Percentiles rank a stretch among this genome's conserved stretches.
phyloP scores from a whole-genome alignment of 2,329 filamentous ascomycete genomes.

The Trichophyton verrucosum region DNA sequence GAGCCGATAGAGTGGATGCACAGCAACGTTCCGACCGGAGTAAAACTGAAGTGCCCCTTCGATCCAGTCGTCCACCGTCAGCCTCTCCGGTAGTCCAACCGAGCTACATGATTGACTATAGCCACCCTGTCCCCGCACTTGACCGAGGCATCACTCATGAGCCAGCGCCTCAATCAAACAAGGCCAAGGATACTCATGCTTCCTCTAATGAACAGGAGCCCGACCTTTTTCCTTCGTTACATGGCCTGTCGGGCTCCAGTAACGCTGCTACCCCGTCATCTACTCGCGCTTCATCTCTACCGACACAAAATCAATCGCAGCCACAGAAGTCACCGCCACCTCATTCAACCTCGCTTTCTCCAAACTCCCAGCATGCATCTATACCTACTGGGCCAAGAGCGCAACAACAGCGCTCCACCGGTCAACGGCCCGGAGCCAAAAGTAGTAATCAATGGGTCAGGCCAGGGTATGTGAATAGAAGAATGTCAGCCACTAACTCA shows the following conservation, averaged over 20 bases:
- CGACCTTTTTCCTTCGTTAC: background rate
- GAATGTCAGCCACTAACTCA: conserved; percentile 9
- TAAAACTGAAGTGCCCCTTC: conserved; percentile 20
- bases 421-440: conserved; percentile 23
- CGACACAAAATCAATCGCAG: background rate
- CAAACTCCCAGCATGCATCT: conserved; percentile 24
- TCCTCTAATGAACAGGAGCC: background rate
- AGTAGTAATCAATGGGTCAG: conserved; percentile 30
- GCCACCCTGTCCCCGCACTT: background rate
- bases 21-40: conserved; percentile 19
- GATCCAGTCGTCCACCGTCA: conserved; percentile 15
- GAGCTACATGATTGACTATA: conserved; percentile 17
- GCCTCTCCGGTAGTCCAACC: conserved; percentile 13
- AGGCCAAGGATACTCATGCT: background rate
- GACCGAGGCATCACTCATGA: background rate
- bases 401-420: conserved; percentile 22
- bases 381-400: conserved; percentile 34
- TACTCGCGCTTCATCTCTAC: background rate
- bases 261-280: background rate
- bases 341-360: conserved; percentile 20
- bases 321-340: conserved; percentile 16
- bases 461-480: conserved; percentile 20
- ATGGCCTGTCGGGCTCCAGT: background rate
- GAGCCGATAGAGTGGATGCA: conserved; percentile 27
- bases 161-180: background rate